These are phyloP conservation scores for Mortierella sp. DNA, from an alignment of 371 early-diverging fungal species.

Conservation along the genomic window DNA sequence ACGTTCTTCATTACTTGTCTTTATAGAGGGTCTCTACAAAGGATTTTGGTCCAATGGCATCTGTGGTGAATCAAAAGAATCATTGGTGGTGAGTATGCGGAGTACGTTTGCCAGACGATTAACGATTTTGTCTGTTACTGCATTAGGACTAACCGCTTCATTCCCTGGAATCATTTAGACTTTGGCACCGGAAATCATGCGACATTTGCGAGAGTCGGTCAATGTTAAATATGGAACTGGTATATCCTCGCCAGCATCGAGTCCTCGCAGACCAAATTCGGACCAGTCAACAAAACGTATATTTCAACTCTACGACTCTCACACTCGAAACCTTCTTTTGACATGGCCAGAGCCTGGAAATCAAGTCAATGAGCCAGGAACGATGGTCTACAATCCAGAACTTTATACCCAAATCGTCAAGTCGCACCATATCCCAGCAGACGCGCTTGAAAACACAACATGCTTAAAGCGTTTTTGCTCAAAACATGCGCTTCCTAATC, in stretches of 20 bases:
- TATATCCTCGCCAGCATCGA: conserved; percentile 12
- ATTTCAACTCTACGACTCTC: conserved; percentile 61
- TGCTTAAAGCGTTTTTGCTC: conserved; percentile 54
- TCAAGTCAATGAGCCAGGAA: conserved; percentile 21
- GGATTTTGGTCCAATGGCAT: conserved; percentile 56
- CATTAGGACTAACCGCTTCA: background rate
- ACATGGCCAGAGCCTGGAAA: conserved; percentile 60
- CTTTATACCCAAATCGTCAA: conserved; percentile 58
- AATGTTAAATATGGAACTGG: conserved; percentile 2
- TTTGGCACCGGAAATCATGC: conserved; percentile 46
- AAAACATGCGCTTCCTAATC: conserved; percentile 41
- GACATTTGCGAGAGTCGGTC: conserved; percentile 41
- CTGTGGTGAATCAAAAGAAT: conserved; percentile 53
- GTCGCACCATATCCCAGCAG: conserved; percentile 53
- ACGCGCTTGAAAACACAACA: conserved; percentile 53
- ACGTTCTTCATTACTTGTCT: background rate
- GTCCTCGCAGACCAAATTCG: conserved; percentile 24
- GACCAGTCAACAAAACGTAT: conserved; percentile 54
- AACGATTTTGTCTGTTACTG: background rate
- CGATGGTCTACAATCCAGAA: conserved; percentile 48
- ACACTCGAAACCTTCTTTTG: conserved; percentile 51
- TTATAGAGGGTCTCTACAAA: conserved; percentile 51
- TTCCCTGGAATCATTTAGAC: conserved; percentile 13
- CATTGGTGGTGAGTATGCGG: conserved; percentile 34
- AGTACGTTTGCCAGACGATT: background rate